phyloP scores from a whole-genome alignment of 768 basidiomycete genomes.

The Rhizopogon salebrosus region DNA sequence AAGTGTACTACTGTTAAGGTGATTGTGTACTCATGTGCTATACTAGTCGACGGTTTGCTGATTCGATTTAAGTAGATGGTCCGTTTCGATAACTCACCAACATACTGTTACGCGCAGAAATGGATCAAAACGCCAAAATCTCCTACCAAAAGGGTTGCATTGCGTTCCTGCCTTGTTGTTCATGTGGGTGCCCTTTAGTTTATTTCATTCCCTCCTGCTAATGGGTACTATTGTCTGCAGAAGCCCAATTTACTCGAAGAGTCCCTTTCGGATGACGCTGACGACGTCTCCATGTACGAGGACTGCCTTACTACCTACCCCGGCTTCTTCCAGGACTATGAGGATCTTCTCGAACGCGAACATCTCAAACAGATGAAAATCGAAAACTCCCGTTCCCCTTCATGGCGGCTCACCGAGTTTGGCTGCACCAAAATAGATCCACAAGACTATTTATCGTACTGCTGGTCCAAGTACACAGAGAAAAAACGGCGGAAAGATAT shows the following conservation, averaged over 20 bases:
- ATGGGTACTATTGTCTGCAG: slow-evolving; percentile 11
- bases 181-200: no score
- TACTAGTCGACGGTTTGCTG: background rate
- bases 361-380: slow-evolving; percentile 4
- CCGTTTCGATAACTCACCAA: slow-evolving; percentile 23
- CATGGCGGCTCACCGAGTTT: slow-evolving; percentile 25
- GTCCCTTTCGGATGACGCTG: slow-evolving; percentile 6
- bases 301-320: slow-evolving; percentile 22
- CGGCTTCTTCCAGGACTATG: slow-evolving; percentile 13
- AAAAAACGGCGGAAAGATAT: slow-evolving; percentile 18
- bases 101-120: slow-evolving; percentile 14
- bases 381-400: slow-evolving; percentile 10
- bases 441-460: slow-evolving; percentile 20
- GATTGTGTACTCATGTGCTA: background rate
- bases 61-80: slow-evolving; percentile 10
- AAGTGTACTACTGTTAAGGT: slow-evolving; percentile 16
- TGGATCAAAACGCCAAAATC: slow-evolving; percentile 14
- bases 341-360: slow-evolving; percentile 13
- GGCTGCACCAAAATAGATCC: slow-evolving; percentile 25
- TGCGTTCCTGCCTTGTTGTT: slow-evolving; percentile 24
- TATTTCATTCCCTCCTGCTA: background rate
- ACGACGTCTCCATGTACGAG: slow-evolving; percentile 22
- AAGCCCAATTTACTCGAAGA: background rate
- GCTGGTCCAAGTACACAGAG: slow-evolving; percentile 22
- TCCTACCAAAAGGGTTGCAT: slow-evolving; percentile 10